These are phyloP conservation scores for Cryphonectria radicalis DNA, from an alignment of 2,329 filamentous ascomycete genomes.

Conservation along the genomic window DNA sequence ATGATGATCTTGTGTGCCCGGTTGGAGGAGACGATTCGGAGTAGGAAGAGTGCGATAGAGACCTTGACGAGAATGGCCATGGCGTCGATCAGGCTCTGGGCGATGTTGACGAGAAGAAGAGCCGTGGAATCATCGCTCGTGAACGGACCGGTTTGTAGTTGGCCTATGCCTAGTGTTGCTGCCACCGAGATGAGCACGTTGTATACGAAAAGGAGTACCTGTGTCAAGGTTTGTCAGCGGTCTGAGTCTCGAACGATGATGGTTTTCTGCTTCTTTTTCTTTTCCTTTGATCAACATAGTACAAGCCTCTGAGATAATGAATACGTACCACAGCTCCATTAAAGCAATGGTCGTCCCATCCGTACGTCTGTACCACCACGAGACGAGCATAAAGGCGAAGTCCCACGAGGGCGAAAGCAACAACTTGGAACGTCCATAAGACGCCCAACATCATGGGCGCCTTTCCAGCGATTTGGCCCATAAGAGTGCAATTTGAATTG, in stretches of 20 bases:
- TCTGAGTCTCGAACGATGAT: not conserved
- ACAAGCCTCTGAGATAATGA: not conserved
- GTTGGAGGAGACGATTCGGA: constrained; percentile 18
- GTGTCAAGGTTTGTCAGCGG: not conserved
- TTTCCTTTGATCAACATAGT: not conserved
- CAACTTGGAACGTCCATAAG: constrained; percentile 22
- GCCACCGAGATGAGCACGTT: constrained; percentile 19
- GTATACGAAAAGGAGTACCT: constrained; percentile 19
- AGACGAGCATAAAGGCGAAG: constrained; percentile 26
- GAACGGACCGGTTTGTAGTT: not conserved
- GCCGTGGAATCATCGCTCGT: not conserved
- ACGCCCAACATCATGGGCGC: constrained; percentile 22
- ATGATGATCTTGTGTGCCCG: not conserved
- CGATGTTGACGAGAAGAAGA: constrained; percentile 13
- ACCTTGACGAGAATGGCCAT: constrained; percentile 19
- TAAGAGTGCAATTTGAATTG: not conserved
- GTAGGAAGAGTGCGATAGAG: constrained; percentile 26
- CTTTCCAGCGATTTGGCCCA: not conserved
- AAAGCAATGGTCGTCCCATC: constrained; percentile 27
- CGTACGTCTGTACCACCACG: constrained; percentile 23
- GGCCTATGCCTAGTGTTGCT: constrained; percentile 16
- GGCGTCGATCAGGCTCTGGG: constrained; percentile 13
- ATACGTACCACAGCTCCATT: constrained; percentile 20
- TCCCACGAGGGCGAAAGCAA: constrained; percentile 26
- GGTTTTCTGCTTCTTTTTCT: not conserved